Conservation (phyloP, 495 filamentous ascomycete species). For the Tetracladium marchalianum region DNA sequence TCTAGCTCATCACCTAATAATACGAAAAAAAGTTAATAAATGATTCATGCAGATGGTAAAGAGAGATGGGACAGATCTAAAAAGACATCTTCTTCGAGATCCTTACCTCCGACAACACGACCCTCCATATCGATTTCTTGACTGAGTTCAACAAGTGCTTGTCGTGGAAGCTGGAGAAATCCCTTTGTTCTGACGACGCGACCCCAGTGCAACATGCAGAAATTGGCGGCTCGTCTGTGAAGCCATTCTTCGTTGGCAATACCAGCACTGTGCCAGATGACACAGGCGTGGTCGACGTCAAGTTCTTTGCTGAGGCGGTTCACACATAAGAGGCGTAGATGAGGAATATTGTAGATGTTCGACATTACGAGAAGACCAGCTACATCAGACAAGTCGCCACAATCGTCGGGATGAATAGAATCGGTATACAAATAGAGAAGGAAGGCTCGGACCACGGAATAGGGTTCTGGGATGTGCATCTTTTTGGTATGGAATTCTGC, state of each 20-base stretch:
- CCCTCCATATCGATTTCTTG: constrained; percentile 89
- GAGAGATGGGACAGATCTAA: constrained; percentile 18
- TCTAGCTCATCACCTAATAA: constrained; percentile 57
- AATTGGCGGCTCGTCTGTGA: constrained; percentile 72
- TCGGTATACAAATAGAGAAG: constrained; percentile 96
- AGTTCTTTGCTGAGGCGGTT: constrained; percentile 80
- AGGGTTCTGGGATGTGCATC: constrained; percentile 96
- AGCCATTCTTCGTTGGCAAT: constrained; percentile 90
- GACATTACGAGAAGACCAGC: constrained; percentile 96
- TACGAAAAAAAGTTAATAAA: constrained; percentile 8
- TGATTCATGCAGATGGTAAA: constrained; percentile 1
- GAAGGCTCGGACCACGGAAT: constrained; percentile 88
- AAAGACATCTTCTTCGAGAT: neutral
- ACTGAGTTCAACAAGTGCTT: constrained; percentile 78
- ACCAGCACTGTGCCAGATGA: constrained; percentile 90
- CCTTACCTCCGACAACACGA: constrained; percentile 62
- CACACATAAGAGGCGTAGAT: constrained; percentile 80
- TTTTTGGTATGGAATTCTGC: constrained; percentile 90
- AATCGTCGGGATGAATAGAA: constrained; percentile 59
- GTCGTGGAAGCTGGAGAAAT: constrained; percentile 68
- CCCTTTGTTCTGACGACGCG: constrained; percentile 81
- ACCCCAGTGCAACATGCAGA: constrained; percentile 90
- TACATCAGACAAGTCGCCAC: constrained; percentile 67
- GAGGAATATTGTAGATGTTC: constrained; percentile 93
- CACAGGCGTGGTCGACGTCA: constrained; percentile 87